A percentile compares a stretch with the other conserved stretches of the same genome.
Evolutionary conservation across 1,284 basidiomycete genomes (phyloP).

Genomic region (Gymnopus androsaceus): DNA sequence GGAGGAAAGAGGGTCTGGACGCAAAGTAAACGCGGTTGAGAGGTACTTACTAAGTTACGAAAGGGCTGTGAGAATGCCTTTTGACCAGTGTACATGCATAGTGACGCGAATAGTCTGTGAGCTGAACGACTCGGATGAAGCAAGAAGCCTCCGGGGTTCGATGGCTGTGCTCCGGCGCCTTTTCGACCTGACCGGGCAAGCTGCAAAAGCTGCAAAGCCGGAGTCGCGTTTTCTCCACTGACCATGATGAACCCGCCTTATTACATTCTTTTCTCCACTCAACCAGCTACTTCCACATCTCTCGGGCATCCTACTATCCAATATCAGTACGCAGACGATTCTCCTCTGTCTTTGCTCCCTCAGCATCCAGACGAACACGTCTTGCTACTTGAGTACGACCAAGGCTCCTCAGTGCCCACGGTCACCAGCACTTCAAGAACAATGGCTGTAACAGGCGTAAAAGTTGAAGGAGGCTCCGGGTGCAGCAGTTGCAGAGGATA

Average conservation of each 20-base stretch:
- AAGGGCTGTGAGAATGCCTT: too few species aligned
- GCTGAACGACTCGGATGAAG: too few species aligned
- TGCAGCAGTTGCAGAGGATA: constrained; percentile 51
- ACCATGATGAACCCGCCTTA: constrained; percentile 44
- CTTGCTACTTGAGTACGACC: constrained; percentile 68
- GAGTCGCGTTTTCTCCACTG: neutral
- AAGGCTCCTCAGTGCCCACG: constrained; percentile 35
- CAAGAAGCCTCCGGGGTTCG: too few species aligned
- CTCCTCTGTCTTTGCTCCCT: constrained; percentile 61
- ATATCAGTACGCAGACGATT: constrained; percentile 79
- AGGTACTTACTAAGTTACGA: too few species aligned
- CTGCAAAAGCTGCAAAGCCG: too few species aligned
- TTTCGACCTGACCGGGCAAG: too few species aligned
- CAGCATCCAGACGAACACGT: constrained; percentile 63
- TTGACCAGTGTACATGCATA: too few species aligned
- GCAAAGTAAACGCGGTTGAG: too few species aligned
- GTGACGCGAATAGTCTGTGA: too few species aligned
- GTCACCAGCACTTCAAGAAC: constrained; percentile 64
- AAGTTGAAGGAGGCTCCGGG: constrained; percentile 73
- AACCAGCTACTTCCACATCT: constrained; percentile 43
- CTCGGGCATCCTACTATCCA: constrained; percentile 76
- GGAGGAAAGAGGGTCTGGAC: too few species aligned
- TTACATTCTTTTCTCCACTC: constrained; percentile 64
- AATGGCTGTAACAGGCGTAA: constrained; percentile 60
- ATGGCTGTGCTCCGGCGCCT: too few species aligned